Conservation (phyloP, 768 basidiomycete species). For the Leccinum disarticulatum region DNA sequence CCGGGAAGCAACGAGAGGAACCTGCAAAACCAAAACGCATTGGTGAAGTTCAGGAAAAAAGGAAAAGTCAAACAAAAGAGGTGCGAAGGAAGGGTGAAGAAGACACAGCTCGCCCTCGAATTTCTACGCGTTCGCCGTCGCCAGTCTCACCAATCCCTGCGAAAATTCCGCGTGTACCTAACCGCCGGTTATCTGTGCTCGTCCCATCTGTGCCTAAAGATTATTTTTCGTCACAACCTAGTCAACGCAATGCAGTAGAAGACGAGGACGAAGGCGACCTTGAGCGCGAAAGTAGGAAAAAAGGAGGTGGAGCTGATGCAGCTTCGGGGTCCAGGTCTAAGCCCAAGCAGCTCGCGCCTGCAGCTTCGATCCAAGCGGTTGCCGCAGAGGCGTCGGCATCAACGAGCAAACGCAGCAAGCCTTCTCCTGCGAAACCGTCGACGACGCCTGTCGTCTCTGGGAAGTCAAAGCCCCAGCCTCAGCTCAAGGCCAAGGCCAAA, state of each 20-base stretch:
- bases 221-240: constrained; percentile 24
- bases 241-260: not conserved
- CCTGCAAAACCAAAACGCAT: not conserved
- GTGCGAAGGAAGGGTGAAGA: not conserved
- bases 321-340: not conserved
- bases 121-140: constrained; percentile 10
- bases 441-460: not conserved
- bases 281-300: not conserved
- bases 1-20: not conserved
- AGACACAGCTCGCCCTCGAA: not conserved
- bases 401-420: constrained; percentile 17
- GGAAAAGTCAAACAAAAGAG: not conserved
- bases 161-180: constrained; percentile 9
- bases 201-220: constrained; percentile 28
- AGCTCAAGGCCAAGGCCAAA: constrained; percentile 10
- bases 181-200: constrained; percentile 28
- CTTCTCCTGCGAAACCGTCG: constrained; percentile 17
- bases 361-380: constrained; percentile 20
- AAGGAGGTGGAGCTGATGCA: not conserved
- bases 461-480: constrained; percentile 6
- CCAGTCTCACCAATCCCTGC: constrained; percentile 2
- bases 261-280: not conserved
- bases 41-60: constrained; percentile 1
- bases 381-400: constrained; percentile 27
- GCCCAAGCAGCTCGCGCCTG: constrained; percentile 14